phyloP scores from a whole-genome alignment of 2,329 filamentous ascomycete genomes.

The Triangularia verruculosa region DNA sequence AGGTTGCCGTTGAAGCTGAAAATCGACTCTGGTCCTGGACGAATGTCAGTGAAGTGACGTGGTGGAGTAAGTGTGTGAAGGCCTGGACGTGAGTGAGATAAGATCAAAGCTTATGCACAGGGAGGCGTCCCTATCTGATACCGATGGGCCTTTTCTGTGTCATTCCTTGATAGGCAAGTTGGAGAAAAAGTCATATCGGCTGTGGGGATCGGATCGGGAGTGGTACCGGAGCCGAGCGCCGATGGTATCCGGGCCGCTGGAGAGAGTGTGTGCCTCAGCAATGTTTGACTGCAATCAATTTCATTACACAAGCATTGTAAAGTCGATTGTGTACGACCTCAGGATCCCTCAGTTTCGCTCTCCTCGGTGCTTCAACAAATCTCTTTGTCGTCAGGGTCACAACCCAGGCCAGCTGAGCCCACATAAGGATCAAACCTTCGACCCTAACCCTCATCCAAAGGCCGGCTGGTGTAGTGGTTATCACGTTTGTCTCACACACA shows the following conservation, averaged over 20 bases:
- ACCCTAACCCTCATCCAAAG: slow-evolving; percentile 7
- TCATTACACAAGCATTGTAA: too few relatives aligned
- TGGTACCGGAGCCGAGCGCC: not conserved
- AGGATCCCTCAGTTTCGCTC: too few relatives aligned
- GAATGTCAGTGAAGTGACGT: not conserved
- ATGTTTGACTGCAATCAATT: too few relatives aligned
- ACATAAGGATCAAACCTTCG: not conserved
- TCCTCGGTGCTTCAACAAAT: too few relatives aligned
- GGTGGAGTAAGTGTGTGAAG: not conserved
- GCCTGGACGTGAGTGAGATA: not conserved
- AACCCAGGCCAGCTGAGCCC: not conserved
- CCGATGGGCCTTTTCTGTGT: not conserved
- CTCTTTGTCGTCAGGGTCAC: not conserved
- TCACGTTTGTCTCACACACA: slow-evolving; percentile 27
- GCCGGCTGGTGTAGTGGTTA: slow-evolving; percentile 27
- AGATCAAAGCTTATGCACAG: not conserved
- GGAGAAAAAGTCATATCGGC: not conserved
- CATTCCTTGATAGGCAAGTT: not conserved
- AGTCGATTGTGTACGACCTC: too few relatives aligned
- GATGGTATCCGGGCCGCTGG: not conserved
- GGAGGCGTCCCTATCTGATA: not conserved
- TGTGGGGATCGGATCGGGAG: not conserved
- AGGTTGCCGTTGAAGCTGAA: too few relatives aligned
- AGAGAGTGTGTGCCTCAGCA: too few relatives aligned
- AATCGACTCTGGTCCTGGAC: not conserved